Evolutionary conservation across 2,329 filamentous ascomycete genomes (phyloP).

Genomic region (Alternaria alternata): DNA sequence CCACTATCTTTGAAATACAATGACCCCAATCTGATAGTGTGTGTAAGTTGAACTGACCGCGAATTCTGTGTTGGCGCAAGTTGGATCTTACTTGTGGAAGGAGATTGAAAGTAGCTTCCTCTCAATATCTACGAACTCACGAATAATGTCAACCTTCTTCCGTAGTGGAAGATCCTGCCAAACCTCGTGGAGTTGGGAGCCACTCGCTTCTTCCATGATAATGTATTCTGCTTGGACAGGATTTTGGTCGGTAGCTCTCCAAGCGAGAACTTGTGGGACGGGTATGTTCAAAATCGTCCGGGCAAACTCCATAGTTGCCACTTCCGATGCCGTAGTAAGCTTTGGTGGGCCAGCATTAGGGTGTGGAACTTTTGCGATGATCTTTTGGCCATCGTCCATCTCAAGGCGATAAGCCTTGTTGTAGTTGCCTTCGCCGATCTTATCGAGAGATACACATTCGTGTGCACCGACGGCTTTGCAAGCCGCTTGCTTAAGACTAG

Average conservation of each 20-base stretch:
- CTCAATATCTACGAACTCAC: constrained; percentile 41
- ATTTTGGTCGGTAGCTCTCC: constrained; percentile 33
- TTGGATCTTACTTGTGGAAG: constrained; percentile 35
- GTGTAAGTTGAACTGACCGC: constrained; percentile 23
- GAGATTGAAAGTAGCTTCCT: constrained; percentile 38
- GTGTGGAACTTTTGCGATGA: constrained; percentile 38
- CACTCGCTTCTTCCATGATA: constrained; percentile 43
- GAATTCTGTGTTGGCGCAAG: constrained; percentile 30
- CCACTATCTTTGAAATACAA: constrained; percentile 34
- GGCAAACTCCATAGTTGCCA: constrained; percentile 40
- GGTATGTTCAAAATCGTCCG: constrained; percentile 32
- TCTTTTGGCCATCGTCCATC: constrained; percentile 29
- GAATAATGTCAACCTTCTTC: constrained; percentile 30
- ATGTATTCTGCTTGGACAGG: constrained; percentile 43
- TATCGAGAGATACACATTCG: constrained; percentile 23
- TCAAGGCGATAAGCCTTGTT: constrained; percentile 30
- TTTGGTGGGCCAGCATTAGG: constrained; percentile 33
- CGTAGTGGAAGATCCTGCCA: constrained; percentile 33
- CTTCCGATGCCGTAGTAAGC: constrained; percentile 37
- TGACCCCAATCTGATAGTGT: constrained; percentile 23
- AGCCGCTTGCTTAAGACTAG: constrained; percentile 27
- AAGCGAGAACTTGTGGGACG: constrained; percentile 36
- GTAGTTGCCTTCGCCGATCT: constrained; percentile 34
- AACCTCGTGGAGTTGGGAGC: constrained; percentile 30
- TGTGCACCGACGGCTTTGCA: constrained; percentile 23